A percentile compares a stretch with the other conserved stretches of the same genome.
Conservation (phyloP, 345 rosid species). For the Anastatica hierochuntica region DNA sequence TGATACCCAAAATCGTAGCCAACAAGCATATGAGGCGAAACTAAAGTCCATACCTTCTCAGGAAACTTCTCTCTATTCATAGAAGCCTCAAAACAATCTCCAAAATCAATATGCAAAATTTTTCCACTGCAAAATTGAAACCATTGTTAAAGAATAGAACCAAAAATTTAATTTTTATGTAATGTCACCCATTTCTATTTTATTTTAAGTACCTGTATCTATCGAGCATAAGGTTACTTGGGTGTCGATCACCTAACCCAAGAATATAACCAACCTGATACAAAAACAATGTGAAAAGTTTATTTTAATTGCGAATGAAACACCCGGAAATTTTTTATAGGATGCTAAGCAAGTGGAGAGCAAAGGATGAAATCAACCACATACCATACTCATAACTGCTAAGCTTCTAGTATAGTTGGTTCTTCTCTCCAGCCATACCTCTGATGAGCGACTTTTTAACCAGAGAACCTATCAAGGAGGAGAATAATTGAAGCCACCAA, state of each 20-base stretch:
- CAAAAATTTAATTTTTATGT: not conserved
- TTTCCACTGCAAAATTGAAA: constrained; percentile 60
- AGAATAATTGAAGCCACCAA: not conserved
- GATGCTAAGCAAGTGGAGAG: constrained; percentile 9
- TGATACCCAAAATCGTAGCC: no score
- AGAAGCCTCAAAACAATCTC: constrained; percentile 98
- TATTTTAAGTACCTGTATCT: constrained; percentile 59
- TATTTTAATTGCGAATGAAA: not conserved
- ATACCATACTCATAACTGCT: constrained; percentile 99
- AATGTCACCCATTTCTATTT: no score
- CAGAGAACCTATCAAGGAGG: constrained; percentile 68
- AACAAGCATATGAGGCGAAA: not conserved
- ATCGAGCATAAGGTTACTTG: constrained; percentile 93
- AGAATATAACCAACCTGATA: constrained; percentile 97
- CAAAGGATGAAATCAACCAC: constrained; percentile 22
- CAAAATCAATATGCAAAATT: constrained; percentile 97
- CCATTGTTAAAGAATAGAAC: constrained; percentile 1
- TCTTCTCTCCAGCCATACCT: constrained; percentile 97
- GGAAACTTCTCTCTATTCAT: constrained; percentile 99
- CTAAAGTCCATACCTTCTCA: constrained; percentile 50
- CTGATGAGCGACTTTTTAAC: constrained; percentile 97
- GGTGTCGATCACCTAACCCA: constrained; percentile 98
- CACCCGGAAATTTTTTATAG: not conserved
- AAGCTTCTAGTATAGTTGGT: constrained; percentile 95
- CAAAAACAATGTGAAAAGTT: not conserved